Percentiles rank a stretch among this genome's conserved stretches.
phyloP scores from a whole-genome alignment of 176 grass and related monocot genomes.

The Chloris gayana region DNA sequence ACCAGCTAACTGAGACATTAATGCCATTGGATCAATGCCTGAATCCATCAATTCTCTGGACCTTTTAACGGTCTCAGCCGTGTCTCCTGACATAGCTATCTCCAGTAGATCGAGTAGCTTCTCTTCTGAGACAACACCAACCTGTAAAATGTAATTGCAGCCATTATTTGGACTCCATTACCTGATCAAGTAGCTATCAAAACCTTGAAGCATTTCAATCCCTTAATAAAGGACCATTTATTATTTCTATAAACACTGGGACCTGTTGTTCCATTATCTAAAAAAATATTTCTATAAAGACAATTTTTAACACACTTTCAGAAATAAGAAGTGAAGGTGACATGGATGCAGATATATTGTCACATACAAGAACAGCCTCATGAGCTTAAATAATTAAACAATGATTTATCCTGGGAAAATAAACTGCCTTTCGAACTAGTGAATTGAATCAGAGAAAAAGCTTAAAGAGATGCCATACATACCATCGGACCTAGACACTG shows the following conservation, averaged over 20 bases:
- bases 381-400: background rate
- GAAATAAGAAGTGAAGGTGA: background rate
- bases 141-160: conserved; percentile 51
- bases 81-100: conserved; percentile 86
- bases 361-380: background rate
- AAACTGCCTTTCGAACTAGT: background rate
- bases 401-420: conserved; percentile 8
- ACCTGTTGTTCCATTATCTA: no score
- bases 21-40: conserved; percentile 79
- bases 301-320: background rate
- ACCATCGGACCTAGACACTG: background rate
- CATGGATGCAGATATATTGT: background rate
- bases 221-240: background rate
- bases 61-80: conserved; percentile 75
- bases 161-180: background rate
- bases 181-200: background rate
- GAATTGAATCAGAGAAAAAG: background rate
- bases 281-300: background rate
- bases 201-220: conserved; percentile 1
- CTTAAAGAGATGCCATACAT: background rate
- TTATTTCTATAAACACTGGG: background rate
- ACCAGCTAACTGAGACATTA: conserved; percentile 91
- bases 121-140: conserved; percentile 90
- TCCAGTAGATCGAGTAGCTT: conserved; percentile 85
- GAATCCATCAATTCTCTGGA: conserved; percentile 88